phyloP scores from a whole-genome alignment of 768 basidiomycete species.

The Lactarius akahatsu region DNA sequence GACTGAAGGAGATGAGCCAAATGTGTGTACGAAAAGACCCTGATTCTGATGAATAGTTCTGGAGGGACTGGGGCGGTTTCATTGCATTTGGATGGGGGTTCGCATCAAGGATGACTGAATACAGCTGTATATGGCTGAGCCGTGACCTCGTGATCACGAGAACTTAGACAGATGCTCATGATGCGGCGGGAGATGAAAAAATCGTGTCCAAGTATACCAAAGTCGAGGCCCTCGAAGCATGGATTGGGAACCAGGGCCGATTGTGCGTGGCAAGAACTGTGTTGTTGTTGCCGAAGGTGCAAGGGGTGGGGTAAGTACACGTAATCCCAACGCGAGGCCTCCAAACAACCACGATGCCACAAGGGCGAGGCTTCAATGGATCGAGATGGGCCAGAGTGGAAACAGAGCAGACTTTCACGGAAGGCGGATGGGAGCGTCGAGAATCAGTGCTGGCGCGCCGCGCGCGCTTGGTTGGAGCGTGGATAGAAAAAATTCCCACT shows the following conservation, averaged over 20 bases:
- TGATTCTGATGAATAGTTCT: constrained; percentile 16
- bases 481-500: constrained; percentile 1
- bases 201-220: constrained; percentile 25
- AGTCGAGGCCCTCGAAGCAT: constrained; percentile 30
- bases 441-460: background rate
- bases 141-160: constrained; percentile 17
- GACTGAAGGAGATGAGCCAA: constrained; percentile 7
- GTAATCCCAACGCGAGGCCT: constrained; percentile 22
- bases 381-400: constrained; percentile 11
- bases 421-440: background rate
- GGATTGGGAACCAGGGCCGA: constrained; percentile 22
- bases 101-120: constrained; percentile 3
- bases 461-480: constrained; percentile 2
- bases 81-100: constrained; percentile 23
- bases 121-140: constrained; percentile 19
- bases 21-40: constrained; percentile 23
- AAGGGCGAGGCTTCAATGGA: constrained; percentile 15
- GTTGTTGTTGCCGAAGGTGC: constrained; percentile 16
- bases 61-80: constrained; percentile 17
- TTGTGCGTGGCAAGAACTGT: constrained; percentile 21
- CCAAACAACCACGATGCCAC: constrained; percentile 5
- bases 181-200: constrained; percentile 22
- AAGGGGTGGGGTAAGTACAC: constrained; percentile 22
- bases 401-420: constrained; percentile 10
- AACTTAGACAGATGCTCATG: constrained; percentile 16